phyloP scores from a whole-genome alignment of 1,284 basidiomycete genomes.

The Irpex rosettiformis region DNA sequence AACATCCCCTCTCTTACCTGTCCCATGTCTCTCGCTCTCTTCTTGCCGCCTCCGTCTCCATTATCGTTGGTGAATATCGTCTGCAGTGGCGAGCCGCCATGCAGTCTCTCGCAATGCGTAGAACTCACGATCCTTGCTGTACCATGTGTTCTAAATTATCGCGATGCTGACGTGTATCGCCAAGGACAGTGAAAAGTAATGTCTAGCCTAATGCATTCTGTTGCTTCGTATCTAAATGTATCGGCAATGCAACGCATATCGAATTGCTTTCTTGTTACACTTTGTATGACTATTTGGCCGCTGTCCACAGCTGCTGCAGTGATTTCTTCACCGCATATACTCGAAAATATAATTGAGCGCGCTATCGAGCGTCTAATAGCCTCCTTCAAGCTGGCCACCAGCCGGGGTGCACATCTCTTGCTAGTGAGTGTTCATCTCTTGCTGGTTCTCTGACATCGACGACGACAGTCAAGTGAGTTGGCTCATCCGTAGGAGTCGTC shows the following conservation, averaged over 20 bases:
- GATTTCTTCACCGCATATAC: no score
- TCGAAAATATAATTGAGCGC: no score
- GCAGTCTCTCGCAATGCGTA: conserved; percentile 13
- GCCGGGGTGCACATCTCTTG: no score
- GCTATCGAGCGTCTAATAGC: no score
- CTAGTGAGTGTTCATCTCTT: no score
- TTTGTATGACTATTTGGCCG: neutral
- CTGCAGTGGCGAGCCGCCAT: conserved; percentile 7
- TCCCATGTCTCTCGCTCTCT: conserved; percentile 1
- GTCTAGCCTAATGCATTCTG: conserved; percentile 21
- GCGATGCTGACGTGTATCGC: conserved; percentile 13
- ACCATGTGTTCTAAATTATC: conserved; percentile 13
- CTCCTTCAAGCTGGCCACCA: no score
- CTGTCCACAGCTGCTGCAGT: no score
- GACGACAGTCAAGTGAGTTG: no score
- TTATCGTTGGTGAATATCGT: conserved; percentile 2
- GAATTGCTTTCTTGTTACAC: conserved; percentile 15
- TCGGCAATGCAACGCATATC: conserved; percentile 16
- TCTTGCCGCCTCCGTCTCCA: conserved; percentile 2
- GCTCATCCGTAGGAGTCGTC: no score
- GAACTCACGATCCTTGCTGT: conserved; percentile 6
- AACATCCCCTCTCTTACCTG: neutral
- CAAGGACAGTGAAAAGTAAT: conserved; percentile 23
- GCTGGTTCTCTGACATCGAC: no score
- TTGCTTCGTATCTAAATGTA: conserved; percentile 21